Evolutionary conservation across 1,284 basidiomycete species (phyloP).

Genomic region (Cystobasidium slooffiae): DNA sequence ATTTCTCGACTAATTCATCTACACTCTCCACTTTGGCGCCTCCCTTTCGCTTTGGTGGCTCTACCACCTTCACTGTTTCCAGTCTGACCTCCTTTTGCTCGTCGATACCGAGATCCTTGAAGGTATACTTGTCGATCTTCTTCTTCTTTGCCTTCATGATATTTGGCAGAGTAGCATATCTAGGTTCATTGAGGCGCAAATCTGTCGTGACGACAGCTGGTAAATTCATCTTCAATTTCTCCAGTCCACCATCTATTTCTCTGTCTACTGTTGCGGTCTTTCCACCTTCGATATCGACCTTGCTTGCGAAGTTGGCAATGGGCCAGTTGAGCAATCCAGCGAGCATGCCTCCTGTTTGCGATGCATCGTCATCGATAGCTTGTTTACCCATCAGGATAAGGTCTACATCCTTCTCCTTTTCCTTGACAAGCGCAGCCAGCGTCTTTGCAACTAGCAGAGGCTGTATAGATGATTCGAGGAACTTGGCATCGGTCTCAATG

Average conservation of each 20-base stretch:
- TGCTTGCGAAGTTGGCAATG: constrained; percentile 94
- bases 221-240: constrained; percentile 78
- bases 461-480: constrained; percentile 68
- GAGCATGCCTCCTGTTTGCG: constrained; percentile 97
- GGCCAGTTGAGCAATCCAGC: constrained; percentile 90
- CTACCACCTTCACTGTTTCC: constrained; percentile 86
- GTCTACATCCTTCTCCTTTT: constrained; percentile 68
- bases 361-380: constrained; percentile 95
- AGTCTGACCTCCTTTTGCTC: constrained; percentile 69
- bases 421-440: constrained; percentile 75
- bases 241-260: constrained; percentile 93
- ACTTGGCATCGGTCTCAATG: constrained; percentile 76
- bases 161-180: constrained; percentile 81
- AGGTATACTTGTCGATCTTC: constrained; percentile 80
- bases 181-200: constrained; percentile 77
- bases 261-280: constrained; percentile 76
- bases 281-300: constrained; percentile 72
- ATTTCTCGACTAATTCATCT: constrained; percentile 85
- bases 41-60: constrained; percentile 88
- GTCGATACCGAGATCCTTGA: constrained; percentile 80
- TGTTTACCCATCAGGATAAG: constrained; percentile 98
- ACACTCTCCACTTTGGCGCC: constrained; percentile 86
- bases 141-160: constrained; percentile 86
- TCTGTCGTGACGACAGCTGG: constrained; percentile 93
- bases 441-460: constrained; percentile 85